These are phyloP conservation scores for Ustilago tritici DNA, from an alignment of 1,284 basidiomycete genomes.

Conservation along the genomic window DNA sequence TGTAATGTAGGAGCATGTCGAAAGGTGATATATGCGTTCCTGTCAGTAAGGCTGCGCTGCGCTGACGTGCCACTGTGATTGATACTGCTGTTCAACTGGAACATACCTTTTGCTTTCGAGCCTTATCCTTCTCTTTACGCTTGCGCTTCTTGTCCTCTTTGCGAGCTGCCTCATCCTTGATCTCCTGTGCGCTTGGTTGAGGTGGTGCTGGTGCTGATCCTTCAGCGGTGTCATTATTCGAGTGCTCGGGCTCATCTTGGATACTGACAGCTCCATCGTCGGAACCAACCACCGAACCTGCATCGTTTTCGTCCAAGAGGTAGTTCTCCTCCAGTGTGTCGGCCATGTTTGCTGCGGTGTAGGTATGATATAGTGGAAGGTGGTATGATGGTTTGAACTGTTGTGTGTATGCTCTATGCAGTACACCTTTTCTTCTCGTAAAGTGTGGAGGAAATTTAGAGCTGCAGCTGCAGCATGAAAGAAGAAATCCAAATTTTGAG, in stretches of 20 bases:
- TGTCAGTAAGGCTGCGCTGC: neutral
- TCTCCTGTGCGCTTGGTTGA: constrained; percentile 6
- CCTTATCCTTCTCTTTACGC: constrained; percentile 56
- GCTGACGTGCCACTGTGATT: neutral
- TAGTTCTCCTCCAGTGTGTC: constrained; percentile 63
- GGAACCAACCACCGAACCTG: constrained; percentile 32
- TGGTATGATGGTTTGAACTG: neutral
- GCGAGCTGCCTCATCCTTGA: constrained; percentile 44
- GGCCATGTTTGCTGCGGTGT: constrained; percentile 46
- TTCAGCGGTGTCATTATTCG: constrained; percentile 1
- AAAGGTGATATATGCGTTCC: neutral
- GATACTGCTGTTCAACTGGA: neutral
- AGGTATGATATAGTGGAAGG: neutral
- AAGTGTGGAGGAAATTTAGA: constrained; percentile 31
- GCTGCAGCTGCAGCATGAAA: constrained; percentile 9
- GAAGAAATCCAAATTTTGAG: constrained; percentile 26
- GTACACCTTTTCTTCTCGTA: constrained; percentile 2
- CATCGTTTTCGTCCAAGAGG: constrained; percentile 53
- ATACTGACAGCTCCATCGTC: constrained; percentile 48
- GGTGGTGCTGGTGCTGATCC: neutral
- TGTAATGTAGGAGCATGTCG: constrained; percentile 12
- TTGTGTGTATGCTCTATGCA: constrained; percentile 4
- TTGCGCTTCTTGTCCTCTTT: constrained; percentile 59
- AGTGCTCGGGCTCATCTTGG: constrained; percentile 27
- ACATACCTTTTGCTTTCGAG: constrained; percentile 58